phyloP scores from a whole-genome alignment of 2,329 filamentous ascomycete genomes.

The Dothistroma septosporum region DNA sequence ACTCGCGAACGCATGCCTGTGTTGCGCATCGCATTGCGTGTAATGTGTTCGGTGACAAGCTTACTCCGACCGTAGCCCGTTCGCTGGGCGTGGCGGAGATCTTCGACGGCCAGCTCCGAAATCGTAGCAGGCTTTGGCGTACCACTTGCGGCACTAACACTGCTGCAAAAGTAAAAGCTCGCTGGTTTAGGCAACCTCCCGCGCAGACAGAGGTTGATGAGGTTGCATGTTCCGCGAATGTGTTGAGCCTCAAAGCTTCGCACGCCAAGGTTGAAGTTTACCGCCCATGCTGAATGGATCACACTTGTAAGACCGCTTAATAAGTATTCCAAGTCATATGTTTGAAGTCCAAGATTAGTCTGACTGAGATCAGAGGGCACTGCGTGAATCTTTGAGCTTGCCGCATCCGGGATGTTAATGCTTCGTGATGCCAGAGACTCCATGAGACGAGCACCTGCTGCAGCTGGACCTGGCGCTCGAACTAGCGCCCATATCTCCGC shows the following conservation, averaged over 20 bases:
- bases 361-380: conserved; percentile 30
- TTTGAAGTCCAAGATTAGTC: conserved; percentile 26
- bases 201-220: conserved; percentile 30
- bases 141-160: conserved; percentile 30
- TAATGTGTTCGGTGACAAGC: conserved; percentile 35
- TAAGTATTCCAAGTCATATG: conserved; percentile 22
- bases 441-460: conserved; percentile 35
- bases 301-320: conserved; percentile 26
- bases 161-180: conserved; percentile 38
- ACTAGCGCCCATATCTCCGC: conserved; percentile 51
- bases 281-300: conserved; percentile 39
- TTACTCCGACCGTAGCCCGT: conserved; percentile 41
- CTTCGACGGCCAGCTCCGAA: conserved; percentile 32
- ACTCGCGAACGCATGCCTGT: conserved; percentile 25
- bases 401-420: conserved; percentile 32
- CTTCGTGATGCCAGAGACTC: conserved; percentile 36
- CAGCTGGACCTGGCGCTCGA: conserved; percentile 40
- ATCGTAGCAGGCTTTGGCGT: conserved; percentile 24
- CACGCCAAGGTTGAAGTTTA: conserved; percentile 38
- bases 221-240: conserved; percentile 29
- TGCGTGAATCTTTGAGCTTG: conserved; percentile 19
- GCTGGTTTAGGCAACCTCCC: conserved; percentile 22
- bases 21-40: conserved; percentile 29
- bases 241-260: conserved; percentile 32
- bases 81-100: conserved; percentile 16